Percentiles rank a stretch among this genome's conserved stretches.
phyloP scores from a whole-genome alignment of 306 rosid genomes.

The Alnus rubra region DNA sequence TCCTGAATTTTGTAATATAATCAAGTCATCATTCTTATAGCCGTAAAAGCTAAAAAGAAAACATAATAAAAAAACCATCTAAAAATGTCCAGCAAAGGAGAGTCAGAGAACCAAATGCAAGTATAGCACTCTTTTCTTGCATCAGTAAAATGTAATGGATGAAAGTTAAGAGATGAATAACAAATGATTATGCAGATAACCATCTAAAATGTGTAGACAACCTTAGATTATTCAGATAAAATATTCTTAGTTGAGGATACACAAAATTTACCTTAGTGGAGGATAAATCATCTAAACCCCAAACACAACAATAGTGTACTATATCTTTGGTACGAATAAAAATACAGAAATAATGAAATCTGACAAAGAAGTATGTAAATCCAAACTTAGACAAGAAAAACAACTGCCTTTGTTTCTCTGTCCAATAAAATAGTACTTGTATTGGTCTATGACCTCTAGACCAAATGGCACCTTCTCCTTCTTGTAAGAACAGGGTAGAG shows the following conservation, averaged over 20 bases:
- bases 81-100: conserved; percentile 6
- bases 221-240: background rate
- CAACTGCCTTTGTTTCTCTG: background rate
- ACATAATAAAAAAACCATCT: background rate
- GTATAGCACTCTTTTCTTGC: background rate
- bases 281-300: background rate
- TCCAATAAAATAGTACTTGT: background rate
- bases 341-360: background rate
- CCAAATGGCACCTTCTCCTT: background rate
- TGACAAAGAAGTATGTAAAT: background rate
- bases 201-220: background rate
- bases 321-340: background rate
- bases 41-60: background rate
- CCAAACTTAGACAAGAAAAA: background rate
- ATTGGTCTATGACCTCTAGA: background rate
- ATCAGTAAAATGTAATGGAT: background rate
- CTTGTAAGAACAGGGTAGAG: background rate
- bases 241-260: background rate
- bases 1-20: conserved; percentile 56
- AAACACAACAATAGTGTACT: background rate
- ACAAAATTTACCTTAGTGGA: background rate
- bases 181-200: background rate
- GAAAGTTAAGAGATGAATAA: background rate
- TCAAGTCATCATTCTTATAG: conserved; percentile 24
- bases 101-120: conserved; percentile 11